Base-by-base conservation (phyloP, 805 yeast species). In the Cyberlindnera xishuangbannaensis region DNA sequence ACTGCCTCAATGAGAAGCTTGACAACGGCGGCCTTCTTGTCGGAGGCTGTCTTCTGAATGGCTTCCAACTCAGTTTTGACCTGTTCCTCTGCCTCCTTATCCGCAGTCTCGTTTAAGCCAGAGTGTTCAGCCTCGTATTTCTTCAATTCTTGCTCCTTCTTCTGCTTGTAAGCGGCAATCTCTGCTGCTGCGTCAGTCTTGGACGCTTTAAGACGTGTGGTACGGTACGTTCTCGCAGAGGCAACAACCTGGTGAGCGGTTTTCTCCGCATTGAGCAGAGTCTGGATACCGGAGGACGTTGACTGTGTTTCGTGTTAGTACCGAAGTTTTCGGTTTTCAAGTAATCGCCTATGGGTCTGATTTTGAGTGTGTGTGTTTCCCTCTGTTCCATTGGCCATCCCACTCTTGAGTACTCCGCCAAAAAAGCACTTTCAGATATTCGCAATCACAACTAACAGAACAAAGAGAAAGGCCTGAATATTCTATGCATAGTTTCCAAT, bases 231-330 rank as follows among this genome's bases (percentile, higher is more conserved):
- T 70, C 97, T 84, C 16, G 98, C 97, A 57, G 83, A 82, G 52
- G 88, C 73, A 41, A 92, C 97, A 44, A 88, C 83, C 50, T 80
- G 88, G 50, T 95, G 97, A n/a, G 98, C 97, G 53, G 85, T 90
- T 64, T 83, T 86, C 67, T 92, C 98, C 43, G 97, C 95, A 71
- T 83, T 37, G 31, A 49, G 47, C 15, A 45, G 40, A 3, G 51
- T 49, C 31, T 45, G 50, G 28, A 50, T 50, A 10, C 55, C 55
- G 33, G 51, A 32, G 30, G 44, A 45, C 22, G 44, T 41, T 15
- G 51, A 44, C 48, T 44, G 22, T 9, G 22, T 1, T 18, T 6
- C 18, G 8, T 18, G 36, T 36, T 39, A 31, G 39, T 30, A 28
- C 6, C 7, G 23, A 20, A 9, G 23, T n/a, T n/a, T n/a, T n/a